Base-by-base conservation (phyloP, 495 filamentous ascomycete genomes). In the Xylaria scruposa region DNA sequence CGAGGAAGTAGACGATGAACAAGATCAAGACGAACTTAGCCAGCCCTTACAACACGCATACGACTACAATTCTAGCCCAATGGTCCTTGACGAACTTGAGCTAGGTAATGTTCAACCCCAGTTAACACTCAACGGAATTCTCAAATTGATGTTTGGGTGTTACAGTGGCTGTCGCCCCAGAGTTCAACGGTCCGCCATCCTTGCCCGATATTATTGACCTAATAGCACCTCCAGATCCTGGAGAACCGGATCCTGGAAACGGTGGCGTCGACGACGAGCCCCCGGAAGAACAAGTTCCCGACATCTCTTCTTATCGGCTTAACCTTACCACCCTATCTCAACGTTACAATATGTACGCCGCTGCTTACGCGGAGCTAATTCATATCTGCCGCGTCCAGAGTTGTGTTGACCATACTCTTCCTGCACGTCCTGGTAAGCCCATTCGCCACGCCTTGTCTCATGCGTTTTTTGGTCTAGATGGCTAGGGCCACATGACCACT, bases 321-420 rank as follows among this genome's bases (percentile, higher is more conserved):
- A 88, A 88, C 38, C 77, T 88, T 42, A 86, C 85, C 8, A 82
- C 82, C 3, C 71, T 88, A 6, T 88, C 87, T 0, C 84, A 87
- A 44, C 72, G 71, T 36, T 83, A 83, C 68, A 87, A 88, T 70
- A 83, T 97, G 38, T 90, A 94, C 67, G 95, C 97, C 75, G 86
- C 90, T 10, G 95, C 94, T n/a, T 92, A 90, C 73, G 77, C 81
- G 33, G 86, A 90, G 53, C 82, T 89, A 54, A 91, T 99, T 10
- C 87, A 93, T 73, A 88, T 97, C 67, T 96, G 90, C 80, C 83
- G 88, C 46, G 95, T 95, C 0, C 82, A 80, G 29, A 92, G 89
- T 68, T 88, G 91, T 9, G 84, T 87, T 6, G 79, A 78, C 44
- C 91, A 95, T 74, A 78, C 76, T 1, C 80, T 98, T 10, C 86